These are phyloP conservation scores for Cladosporium sp. DNA, from an alignment of 2,329 filamentous ascomycete species.

Conservation along the genomic window DNA sequence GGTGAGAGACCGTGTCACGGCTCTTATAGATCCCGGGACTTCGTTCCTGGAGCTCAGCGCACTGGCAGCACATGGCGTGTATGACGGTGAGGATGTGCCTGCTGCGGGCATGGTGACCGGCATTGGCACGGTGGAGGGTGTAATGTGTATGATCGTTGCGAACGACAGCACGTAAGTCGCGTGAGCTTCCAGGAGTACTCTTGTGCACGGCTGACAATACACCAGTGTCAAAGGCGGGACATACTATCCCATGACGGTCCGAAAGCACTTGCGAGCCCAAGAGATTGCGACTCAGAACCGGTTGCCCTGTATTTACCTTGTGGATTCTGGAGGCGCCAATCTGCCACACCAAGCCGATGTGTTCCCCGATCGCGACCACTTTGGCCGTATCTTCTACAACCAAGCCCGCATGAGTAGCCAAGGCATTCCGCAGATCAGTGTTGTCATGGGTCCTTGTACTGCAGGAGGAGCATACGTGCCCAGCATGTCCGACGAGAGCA, in stretches of 20 bases:
- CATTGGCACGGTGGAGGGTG: constrained; percentile 81
- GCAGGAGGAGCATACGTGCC: constrained; percentile 94
- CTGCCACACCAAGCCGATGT: constrained; percentile 92
- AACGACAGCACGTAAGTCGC: constrained; percentile 71
- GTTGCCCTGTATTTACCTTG: constrained; percentile 82
- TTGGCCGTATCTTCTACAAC: constrained; percentile 97
- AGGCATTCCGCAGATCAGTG: constrained; percentile 86
- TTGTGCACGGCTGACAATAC: constrained; percentile 14
- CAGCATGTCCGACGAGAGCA: constrained; percentile 94
- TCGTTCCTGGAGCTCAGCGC: constrained; percentile 90
- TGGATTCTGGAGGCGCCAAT: constrained; percentile 92
- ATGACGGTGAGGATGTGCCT: constrained; percentile 79
- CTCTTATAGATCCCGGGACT: constrained; percentile 80
- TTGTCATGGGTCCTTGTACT: constrained; percentile 97
- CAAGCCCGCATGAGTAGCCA: constrained; percentile 86
- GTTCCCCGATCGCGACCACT: constrained; percentile 91
- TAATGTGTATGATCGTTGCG: constrained; percentile 86
- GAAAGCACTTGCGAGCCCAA: constrained; percentile 93
- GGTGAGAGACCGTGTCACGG: constrained; percentile 78
- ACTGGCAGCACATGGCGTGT: constrained; percentile 81
- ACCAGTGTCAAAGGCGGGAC: constrained; percentile 79
- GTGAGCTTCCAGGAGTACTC: background rate
- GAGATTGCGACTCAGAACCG: constrained; percentile 85
- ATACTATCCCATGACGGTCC: constrained; percentile 94
- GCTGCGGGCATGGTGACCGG: constrained; percentile 90